These are phyloP conservation scores for Amylocarpus encephaloides DNA, from an alignment of 2,329 filamentous ascomycete species.

Conservation along the genomic window DNA sequence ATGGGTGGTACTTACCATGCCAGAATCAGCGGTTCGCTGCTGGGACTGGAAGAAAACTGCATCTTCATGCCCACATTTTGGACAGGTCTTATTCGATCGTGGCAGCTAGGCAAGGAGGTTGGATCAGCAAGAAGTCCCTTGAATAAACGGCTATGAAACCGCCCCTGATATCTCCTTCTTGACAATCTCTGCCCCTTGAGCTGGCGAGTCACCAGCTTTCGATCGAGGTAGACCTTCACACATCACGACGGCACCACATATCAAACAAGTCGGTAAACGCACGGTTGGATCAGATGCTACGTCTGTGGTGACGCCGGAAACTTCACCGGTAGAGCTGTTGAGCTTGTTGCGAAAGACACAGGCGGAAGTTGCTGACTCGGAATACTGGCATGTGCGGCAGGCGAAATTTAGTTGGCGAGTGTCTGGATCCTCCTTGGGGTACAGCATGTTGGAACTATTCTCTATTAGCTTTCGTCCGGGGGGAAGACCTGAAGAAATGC, in stretches of 20 bases:
- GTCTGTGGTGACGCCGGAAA: conserved; percentile 94
- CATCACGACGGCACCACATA: conserved; percentile 40
- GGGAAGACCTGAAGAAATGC: conserved; percentile 6
- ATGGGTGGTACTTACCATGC: conserved; percentile 68
- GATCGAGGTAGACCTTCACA: conserved; percentile 30
- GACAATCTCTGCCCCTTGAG: conserved; percentile 5
- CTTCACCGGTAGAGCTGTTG: conserved; percentile 86
- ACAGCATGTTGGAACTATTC: conserved; percentile 84
- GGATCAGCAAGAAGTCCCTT: conserved; percentile 33
- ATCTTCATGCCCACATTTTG: conserved; percentile 77
- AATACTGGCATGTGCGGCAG: conserved; percentile 91
- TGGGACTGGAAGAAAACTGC: conserved; percentile 99
- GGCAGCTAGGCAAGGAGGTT: conserved; percentile 64
- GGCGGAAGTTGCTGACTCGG: conserved; percentile 75
- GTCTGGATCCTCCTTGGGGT: conserved; percentile 87
- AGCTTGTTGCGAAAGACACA: conserved; percentile 96
- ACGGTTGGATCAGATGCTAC: conserved; percentile 98
- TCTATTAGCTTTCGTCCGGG: conserved; percentile 8
- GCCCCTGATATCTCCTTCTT: conserved; percentile 10
- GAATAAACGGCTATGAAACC: conserved; percentile 9
- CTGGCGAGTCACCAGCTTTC: neutral
- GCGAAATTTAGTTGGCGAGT: conserved; percentile 85
- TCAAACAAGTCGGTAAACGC: conserved; percentile 54
- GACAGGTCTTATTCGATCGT: conserved; percentile 78
- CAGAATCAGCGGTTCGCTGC: conserved; percentile 91